Evolutionary conservation across 2,329 filamentous ascomycete species (phyloP), one percentile per base, ranked within the genome.

Genomic region (Thelonectria rubi): DNA sequence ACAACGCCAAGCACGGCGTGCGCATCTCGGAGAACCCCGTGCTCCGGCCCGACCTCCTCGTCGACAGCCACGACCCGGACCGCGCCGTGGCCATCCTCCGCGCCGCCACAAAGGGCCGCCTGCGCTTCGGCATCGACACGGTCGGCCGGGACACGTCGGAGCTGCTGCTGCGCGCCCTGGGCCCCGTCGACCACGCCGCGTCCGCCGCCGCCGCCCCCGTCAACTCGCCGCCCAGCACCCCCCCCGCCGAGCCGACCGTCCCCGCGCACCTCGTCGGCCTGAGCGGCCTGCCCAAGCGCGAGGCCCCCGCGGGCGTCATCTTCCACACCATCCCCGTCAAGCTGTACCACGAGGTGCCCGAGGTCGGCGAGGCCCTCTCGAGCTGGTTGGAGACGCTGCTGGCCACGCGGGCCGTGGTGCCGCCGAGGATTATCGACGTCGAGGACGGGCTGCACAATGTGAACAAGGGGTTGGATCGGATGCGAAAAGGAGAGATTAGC

Each of bases 281-380:
- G 46, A 87, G 86, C 0, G 90, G 90, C 0, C 66, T 92, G 3
- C 91, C 91, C 0, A 91, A 91, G 70, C 78, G 77, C 4, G 74
- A 76, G 1, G 74, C 75, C 0, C 72, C 76, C 0, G 76, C 78
- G 0, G 81, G 81, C 0, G 79, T 87, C 0, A 73, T 79, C 6
- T 83, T 87, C 58, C 90, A 92, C 69, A 86, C 81, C 0, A 88
- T 93, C 0, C 91, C 91, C 0, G 91, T 94, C 63, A 93, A 93
- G 74, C 70, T 92, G 4, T 93, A 92, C 70, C 91, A 94, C 70
- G 87, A 90, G 60, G 82, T 88, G 0, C 84, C 86, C 0, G 80
- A 80, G 2, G 79, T 93, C 0, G 91, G 91, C 0, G 84, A 88
- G 64, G 81, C 80, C 0, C 72, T 92, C 55, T 86, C 87, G 12